Conservation (phyloP, 805 yeast species). For the Kodamaea jinghongensis region DNA sequence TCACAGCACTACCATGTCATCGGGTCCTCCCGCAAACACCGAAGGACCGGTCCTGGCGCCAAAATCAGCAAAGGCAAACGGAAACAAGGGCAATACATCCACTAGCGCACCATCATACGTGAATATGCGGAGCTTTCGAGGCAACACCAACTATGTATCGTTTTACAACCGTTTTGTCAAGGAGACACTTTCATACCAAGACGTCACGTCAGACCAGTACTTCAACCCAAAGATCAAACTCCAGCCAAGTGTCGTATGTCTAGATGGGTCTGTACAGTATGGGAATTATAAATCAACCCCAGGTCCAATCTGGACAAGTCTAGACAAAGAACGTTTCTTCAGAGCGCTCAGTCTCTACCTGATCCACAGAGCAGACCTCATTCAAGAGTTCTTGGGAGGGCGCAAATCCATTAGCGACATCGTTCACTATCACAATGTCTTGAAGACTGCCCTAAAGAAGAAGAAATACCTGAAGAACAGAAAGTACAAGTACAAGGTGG, state of each 20-base stretch:
- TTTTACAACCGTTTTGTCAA: constrained; percentile 29
- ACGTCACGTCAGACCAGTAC: background rate
- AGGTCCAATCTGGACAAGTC: constrained; percentile 44
- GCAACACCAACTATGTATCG: constrained; percentile 26
- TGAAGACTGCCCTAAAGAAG: constrained; percentile 26
- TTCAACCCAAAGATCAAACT: constrained; percentile 1
- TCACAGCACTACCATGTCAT: too few species aligned
- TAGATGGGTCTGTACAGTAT: constrained; percentile 15
- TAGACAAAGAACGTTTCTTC: constrained; percentile 54
- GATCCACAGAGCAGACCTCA: constrained; percentile 44
- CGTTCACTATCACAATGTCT: constrained; percentile 39
- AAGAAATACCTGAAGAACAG: constrained; percentile 1
- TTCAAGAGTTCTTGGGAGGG: constrained; percentile 32
- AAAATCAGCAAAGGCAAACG: too few species aligned
- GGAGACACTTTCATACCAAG: constrained; percentile 16
- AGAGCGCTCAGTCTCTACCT: constrained; percentile 47
- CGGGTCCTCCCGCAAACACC: too few species aligned
- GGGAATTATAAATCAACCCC: constrained; percentile 9
- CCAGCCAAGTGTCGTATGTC: constrained; percentile 13
- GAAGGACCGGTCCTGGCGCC: too few species aligned
- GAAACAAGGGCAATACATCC: too few species aligned
- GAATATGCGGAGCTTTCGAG: constrained; percentile 18
- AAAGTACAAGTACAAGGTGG: constrained; percentile 10
- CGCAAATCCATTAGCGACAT: constrained; percentile 45
- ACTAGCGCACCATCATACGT: too few species aligned